phyloP scores from a whole-genome alignment of 371 early-diverging fungal species.

The Mortierella sp. region DNA sequence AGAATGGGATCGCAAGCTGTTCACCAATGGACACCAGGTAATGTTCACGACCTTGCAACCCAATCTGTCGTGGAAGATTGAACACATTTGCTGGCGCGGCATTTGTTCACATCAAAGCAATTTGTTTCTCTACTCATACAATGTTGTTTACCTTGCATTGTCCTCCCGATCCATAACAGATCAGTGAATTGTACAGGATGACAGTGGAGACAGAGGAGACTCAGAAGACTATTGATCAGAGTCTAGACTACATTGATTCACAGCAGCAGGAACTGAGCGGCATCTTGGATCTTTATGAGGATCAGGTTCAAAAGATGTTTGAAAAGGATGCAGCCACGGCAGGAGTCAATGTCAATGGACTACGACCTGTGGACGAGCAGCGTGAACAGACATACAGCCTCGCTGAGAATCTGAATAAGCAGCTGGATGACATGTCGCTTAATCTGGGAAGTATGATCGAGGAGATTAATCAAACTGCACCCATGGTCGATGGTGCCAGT shows the following conservation, averaged over 20 bases:
- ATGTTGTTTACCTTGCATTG: neutral
- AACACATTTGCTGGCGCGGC: no score
- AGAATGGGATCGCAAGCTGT: slow-evolving; percentile 86
- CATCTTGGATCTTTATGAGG: slow-evolving; percentile 85
- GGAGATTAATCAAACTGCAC: slow-evolving; percentile 77
- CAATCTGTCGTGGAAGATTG: no score
- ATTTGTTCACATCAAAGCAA: neutral
- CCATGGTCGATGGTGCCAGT: slow-evolving; percentile 57
- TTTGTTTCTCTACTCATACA: slow-evolving; percentile 6
- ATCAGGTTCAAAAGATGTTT: slow-evolving; percentile 67
- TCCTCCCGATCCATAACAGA: slow-evolving; percentile 56
- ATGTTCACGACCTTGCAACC: neutral
- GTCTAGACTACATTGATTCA: slow-evolving; percentile 83
- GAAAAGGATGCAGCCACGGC: slow-evolving; percentile 54
- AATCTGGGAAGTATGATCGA: slow-evolving; percentile 85
- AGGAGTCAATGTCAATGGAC: slow-evolving; percentile 60
- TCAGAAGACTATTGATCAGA: slow-evolving; percentile 86
- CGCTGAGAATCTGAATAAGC: slow-evolving; percentile 85
- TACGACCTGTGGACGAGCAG: slow-evolving; percentile 83
- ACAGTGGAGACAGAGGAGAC: slow-evolving; percentile 76
- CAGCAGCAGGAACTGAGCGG: slow-evolving; percentile 86
- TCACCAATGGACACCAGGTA: slow-evolving; percentile 86
- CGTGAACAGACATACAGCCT: slow-evolving; percentile 87
- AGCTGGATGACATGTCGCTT: slow-evolving; percentile 86
- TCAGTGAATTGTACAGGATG: slow-evolving; percentile 77